Evolutionary conservation across 1,284 basidiomycete species (phyloP), one percentile per base, ranked within the genome.

Genomic region (Apiotrichum laibachii): DNA sequence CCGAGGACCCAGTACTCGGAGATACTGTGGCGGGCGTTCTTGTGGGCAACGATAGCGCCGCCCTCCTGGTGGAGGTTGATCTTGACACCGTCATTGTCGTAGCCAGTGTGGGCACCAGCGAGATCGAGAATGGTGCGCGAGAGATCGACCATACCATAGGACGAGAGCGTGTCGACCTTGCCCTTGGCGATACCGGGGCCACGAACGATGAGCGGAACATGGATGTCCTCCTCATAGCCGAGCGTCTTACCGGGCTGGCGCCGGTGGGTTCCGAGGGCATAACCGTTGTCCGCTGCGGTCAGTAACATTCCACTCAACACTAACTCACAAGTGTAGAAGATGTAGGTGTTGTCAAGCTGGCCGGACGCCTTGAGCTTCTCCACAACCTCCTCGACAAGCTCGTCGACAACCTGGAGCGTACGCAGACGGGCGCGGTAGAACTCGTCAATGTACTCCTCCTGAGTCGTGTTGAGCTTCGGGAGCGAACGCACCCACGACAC

Each of bases 161-260:
- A 61, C 2, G 65, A 67, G 10, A 60, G 44, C 2, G 46, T 50
- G 56, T 72, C 68, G 39, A 56, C 42, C 21, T 59, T 18, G 2
- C 72, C 71, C 11, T 55, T n/a, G 1, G 58, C 46, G 8, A 73
- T 55, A 2, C 53, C 58, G 0, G 74, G 74, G 1, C 72, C 72
- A 4, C 74, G 72, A 15, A 69, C 59, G 33, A 71, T 60, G 42
- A 72, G 62, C 0, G 69, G 68, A 3, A 71, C 67, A 43, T 65
- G 65, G 52, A 71, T 71, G 62, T 76, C 73, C 57, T 76, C 72
- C 55, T 76, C 73, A 54, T 63, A 73, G 2, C 68, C 70, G 8
- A 71, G 64, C 1, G 72, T 73, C 60, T 75, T 76, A 7, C 72
- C 72, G 0, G 72, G 71, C 53, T 72, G 67, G 15, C 72, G 66